These are phyloP conservation scores for Hymenoscyphus linearis DNA, from an alignment of 2,329 filamentous ascomycete species.

Conservation along the genomic window DNA sequence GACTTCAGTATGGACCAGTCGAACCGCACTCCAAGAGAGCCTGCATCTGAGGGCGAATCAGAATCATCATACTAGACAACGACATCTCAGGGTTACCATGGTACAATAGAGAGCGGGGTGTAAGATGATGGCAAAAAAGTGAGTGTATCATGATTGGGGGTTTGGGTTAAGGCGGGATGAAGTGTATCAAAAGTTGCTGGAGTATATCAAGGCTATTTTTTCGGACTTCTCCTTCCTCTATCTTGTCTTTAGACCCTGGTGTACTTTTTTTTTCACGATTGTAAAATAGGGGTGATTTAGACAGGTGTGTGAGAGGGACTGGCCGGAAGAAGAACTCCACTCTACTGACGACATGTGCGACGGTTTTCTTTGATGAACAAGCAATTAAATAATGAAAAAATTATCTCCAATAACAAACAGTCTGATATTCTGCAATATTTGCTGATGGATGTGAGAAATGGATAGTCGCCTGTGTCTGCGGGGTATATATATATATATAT, in stretches of 20 bases:
- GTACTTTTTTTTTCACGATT: constrained; percentile 14
- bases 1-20: constrained; percentile 45
- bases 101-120: background rate
- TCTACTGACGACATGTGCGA: constrained; percentile 17
- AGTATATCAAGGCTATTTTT: constrained; percentile 8
- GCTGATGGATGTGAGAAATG: background rate
- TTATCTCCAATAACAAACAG: background rate
- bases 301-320: constrained; percentile 16
- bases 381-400: constrained; percentile 12
- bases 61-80: background rate
- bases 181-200: constrained; percentile 25
- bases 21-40: background rate
- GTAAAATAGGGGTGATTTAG: constrained; percentile 27
- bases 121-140: background rate
- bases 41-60: background rate
- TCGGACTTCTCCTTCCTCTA: constrained; percentile 15
- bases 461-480: too few species aligned
- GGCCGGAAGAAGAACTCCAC: constrained; percentile 13
- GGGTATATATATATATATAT: too few species aligned
- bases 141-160: background rate
- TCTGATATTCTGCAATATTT: background rate
- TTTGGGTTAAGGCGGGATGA: constrained; percentile 12
- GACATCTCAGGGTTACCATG: background rate
- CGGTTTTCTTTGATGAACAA: constrained; percentile 13
- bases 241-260: constrained; percentile 24